Percentiles rank a stretch among this genome's conserved stretches.
Conservation (phyloP, 106 monocot genomes). For the Dioscorea dumetorum region DNA sequence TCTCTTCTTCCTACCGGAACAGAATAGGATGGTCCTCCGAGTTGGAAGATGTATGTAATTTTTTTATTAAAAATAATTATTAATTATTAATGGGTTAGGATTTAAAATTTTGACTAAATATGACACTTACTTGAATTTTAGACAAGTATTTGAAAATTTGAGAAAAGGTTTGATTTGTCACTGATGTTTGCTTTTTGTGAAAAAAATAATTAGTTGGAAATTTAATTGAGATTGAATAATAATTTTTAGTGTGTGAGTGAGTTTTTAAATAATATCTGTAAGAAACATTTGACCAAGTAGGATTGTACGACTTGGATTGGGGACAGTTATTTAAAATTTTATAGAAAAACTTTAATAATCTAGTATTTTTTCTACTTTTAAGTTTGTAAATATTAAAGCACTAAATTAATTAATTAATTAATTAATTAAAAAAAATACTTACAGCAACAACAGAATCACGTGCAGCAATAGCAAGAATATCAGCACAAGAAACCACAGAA, state of each 20-base stretch:
- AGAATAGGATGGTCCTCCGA: conserved; percentile 20
- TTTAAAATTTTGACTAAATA: too few species aligned
- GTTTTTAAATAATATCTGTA: background rate
- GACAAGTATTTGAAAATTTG: too few species aligned
- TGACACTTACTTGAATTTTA: too few species aligned
- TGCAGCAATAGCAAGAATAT: conserved; percentile 50
- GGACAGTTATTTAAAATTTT: too few species aligned
- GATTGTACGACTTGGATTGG: background rate
- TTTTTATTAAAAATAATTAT: background rate
- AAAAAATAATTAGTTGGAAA: too few species aligned
- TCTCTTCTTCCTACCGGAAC: conserved; percentile 27
- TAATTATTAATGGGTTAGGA: background rate
- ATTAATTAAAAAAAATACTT: background rate
- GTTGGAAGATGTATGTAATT: background rate
- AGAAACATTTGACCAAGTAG: background rate
- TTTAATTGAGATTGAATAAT: background rate
- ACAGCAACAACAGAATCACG: conserved; percentile 42
- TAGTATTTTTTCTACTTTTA: too few species aligned
- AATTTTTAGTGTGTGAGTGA: background rate
- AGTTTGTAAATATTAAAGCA: background rate
- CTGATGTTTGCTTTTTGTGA: too few species aligned
- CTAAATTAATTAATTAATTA: background rate
- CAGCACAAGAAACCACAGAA: conserved; percentile 45
- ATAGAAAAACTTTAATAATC: too few species aligned
- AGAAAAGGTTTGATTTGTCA: too few species aligned